Conservation (phyloP, 495 filamentous ascomycete genomes). For the Neurospora intermedia region DNA sequence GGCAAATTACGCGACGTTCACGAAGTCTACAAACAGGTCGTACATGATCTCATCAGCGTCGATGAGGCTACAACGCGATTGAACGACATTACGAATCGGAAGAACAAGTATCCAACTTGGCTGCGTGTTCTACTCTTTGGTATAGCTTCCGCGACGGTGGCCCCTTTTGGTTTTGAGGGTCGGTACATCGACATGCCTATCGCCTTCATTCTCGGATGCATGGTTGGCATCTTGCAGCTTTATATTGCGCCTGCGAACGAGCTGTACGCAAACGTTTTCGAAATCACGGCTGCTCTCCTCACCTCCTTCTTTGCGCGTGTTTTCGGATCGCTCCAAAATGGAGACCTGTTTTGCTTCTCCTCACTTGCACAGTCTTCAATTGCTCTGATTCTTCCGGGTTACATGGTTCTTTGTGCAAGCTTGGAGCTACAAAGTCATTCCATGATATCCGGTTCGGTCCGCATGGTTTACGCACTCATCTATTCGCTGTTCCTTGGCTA, state of each 20-base stretch:
- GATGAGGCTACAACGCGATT: slow-evolving; percentile 70
- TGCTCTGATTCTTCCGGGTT: slow-evolving; percentile 83
- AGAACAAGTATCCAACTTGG: slow-evolving; percentile 57
- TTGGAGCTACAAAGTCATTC: slow-evolving; percentile 81
- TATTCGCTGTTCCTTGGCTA: slow-evolving; percentile 96
- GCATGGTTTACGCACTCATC: slow-evolving; percentile 93
- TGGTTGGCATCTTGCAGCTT: slow-evolving; percentile 74
- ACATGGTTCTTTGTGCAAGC: slow-evolving; percentile 55
- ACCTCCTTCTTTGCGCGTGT: slow-evolving; percentile 85
- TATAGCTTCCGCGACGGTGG: slow-evolving; percentile 64
- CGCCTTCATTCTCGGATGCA: slow-evolving; percentile 72
- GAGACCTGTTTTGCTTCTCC: slow-evolving; percentile 79
- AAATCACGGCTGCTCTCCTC: slow-evolving; percentile 74
- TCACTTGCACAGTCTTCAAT: slow-evolving; percentile 84
- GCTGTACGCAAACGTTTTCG: slow-evolving; percentile 80
- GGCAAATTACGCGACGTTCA: slow-evolving; percentile 77
- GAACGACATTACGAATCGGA: slow-evolving; percentile 51
- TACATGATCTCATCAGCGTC: slow-evolving; percentile 77
- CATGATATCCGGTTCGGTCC: slow-evolving; percentile 82
- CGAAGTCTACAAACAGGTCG: slow-evolving; percentile 85
- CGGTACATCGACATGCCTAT: slow-evolving; percentile 82
- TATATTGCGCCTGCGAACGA: slow-evolving; percentile 70
- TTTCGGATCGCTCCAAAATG: slow-evolving; percentile 70
- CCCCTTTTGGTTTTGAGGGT: slow-evolving; percentile 85
- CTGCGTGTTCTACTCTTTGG: slow-evolving; percentile 75